Evolutionary conservation across 2,329 filamentous ascomycete species (phyloP), one percentile per base, ranked within the genome.

Genomic region (Pseudomassariella vexata): DNA sequence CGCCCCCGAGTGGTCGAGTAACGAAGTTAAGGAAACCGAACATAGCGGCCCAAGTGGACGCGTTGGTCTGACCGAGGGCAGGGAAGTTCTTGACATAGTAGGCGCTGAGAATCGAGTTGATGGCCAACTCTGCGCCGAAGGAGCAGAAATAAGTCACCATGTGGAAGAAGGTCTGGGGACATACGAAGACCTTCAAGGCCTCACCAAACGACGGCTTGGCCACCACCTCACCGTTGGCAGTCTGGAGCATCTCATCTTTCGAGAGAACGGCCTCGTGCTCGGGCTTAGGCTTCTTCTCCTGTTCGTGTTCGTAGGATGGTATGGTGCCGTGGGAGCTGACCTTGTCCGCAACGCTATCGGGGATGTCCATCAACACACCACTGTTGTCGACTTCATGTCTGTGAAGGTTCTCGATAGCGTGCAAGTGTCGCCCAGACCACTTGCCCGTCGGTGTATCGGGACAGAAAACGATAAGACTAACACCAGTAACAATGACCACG

Each of bases 381-480:
- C 57, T 56, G 6, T 51, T 47, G 24, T 31, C 31, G 19, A 66
- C 46, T 8, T 62, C 59, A 46, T 73, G 66, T 10, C 58, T 56
- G 28, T 60, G 63, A 30, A 71, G 63, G 54, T 67, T 72, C 42
- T 73, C 66, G 34, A 73, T 62, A 2, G 72, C 66, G 40, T 68
- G 71, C 25, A 74, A 61, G 30, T 77, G 68, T 19, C 86, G 77
- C 23, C 90, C 81, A 6, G 74, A 73, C 88, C 88, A 95, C 42
- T 76, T 79, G 20, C 89, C 88, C 1, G 77, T 83, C 0, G 88
- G 88, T 0, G 85, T 89, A 50, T 95, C 88, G 2, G 84, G 77
- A 49, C 85, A 89, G 10, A 85, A 62, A 16, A 87, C 52, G 4
- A 94, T 57, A 62, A 94, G 80, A 11, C 66, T 62, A n/a, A 84